Percentiles rank a stretch among this genome's conserved stretches.
phyloP scores from a whole-genome alignment of 805 yeast genomes.

The Cyberlindnera bimundalis region DNA sequence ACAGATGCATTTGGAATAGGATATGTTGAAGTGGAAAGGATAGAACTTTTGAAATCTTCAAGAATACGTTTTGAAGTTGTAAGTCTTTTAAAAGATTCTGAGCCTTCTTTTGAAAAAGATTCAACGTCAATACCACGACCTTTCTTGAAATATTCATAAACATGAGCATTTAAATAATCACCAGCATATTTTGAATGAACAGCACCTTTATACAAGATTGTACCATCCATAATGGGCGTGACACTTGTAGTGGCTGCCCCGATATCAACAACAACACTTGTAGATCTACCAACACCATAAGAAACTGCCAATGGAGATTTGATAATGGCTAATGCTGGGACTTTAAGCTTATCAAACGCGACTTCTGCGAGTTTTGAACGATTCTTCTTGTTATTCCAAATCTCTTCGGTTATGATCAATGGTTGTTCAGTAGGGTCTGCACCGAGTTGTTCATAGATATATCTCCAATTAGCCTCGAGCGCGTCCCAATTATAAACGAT shows the following conservation, averaged over 20 bases:
- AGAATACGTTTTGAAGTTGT: constrained; percentile 38
- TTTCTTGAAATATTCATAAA: constrained; percentile 43
- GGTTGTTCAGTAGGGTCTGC: constrained; percentile 62
- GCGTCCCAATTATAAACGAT: constrained; percentile 71
- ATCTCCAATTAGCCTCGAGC: constrained; percentile 62
- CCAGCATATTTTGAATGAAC: constrained; percentile 77
- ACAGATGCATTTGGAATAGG: constrained; percentile 36
- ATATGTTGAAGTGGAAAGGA: constrained; percentile 34
- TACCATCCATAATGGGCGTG: constrained; percentile 77
- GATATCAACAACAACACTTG: constrained; percentile 76
- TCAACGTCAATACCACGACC: constrained; percentile 22
- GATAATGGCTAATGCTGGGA: constrained; percentile 73
- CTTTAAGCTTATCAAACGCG: constrained; percentile 70
- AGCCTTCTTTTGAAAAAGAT: constrained; percentile 25
- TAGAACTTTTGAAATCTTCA: constrained; percentile 46
- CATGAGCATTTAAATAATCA: constrained; percentile 70
- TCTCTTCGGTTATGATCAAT: constrained; percentile 56
- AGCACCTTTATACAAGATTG: constrained; percentile 60
- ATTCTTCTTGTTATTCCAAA: constrained; percentile 65
- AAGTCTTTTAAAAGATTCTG: constrained; percentile 36
- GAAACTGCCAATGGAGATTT: constrained; percentile 76
- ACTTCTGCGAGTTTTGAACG: constrained; percentile 58
- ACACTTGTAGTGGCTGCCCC: constrained; percentile 70
- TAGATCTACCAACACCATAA: constrained; percentile 72
- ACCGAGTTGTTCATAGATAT: constrained; percentile 52